Base-by-base conservation (phyloP, 2,329 filamentous ascomycete genomes). In the Cladosporium sphaerospermum region DNA sequence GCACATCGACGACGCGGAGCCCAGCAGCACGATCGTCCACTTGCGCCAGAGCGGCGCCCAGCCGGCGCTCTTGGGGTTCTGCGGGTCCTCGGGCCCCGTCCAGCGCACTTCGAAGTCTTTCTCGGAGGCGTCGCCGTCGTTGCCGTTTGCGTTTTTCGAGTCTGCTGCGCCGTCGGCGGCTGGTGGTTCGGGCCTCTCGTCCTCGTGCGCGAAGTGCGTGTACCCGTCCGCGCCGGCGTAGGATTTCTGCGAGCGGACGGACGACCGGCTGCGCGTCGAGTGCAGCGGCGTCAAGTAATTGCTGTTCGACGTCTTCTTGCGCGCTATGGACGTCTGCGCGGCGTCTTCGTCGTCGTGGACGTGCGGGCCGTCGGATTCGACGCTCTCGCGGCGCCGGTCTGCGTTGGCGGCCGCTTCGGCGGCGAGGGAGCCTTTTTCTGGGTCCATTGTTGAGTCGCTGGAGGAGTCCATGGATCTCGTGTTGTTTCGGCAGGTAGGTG, bases 1-100 rank as follows among this genome's bases (percentile, higher is more conserved):
- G 23, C 52, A 49, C 52, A 54, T 48, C 9, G 52, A 4, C 66
- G 68, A 86, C 52, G 78, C 67, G 9, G 84, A 83, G n/a, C 90
- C 78, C 54, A 96, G 85, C 34, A 83, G 60, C 1, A 91, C 83
- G 56, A 96, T 85, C 31, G 83, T 53, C 92, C 92, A 96, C 65
- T 91, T 91, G 56, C 82, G 79, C n/a, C 71, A 65, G 14, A 69
- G 77, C 10, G 52, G 45, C 14, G 54, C 47, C 39, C 51, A 55
- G 13, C 70, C 72, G 73, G 89, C 83, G 66, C 81, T 89, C 54
- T 85, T 81, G 0, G 91, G 91, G 61, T 85, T 87, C 69, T 82
- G 67, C 0, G 86, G 84, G 66, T 96, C 91, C 45, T 75, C 71
- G 54, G 89, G 84, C 4, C 81, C 82, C 37, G 92, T 86, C 80